Conservation (phyloP, 2,329 filamentous ascomycete species). For the Fusarium scirpi region DNA sequence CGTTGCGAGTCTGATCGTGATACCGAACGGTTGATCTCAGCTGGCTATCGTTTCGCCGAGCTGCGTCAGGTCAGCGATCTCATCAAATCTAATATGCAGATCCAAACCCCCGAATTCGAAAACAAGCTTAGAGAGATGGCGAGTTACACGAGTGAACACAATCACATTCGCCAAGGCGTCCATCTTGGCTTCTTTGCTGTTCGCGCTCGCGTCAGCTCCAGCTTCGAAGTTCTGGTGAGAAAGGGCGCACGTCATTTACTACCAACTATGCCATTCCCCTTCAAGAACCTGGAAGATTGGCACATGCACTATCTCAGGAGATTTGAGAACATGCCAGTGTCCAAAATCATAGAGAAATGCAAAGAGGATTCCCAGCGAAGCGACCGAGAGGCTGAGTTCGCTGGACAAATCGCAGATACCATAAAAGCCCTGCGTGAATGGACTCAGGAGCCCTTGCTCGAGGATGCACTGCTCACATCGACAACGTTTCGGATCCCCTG, state of each 20-base stretch:
- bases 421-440: slow-evolving; percentile 56
- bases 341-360: slow-evolving; percentile 48
- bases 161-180: slow-evolving; percentile 63
- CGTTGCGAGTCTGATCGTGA: slow-evolving; percentile 69
- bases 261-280: slow-evolving; percentile 67
- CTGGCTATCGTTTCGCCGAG: slow-evolving; percentile 83
- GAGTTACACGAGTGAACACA: slow-evolving; percentile 62
- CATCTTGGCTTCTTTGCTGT: slow-evolving; percentile 71
- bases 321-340: slow-evolving; percentile 60
- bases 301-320: slow-evolving; percentile 67
- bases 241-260: slow-evolving; percentile 69
- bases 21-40: slow-evolving; percentile 72
- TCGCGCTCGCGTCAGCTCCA: slow-evolving; percentile 63
- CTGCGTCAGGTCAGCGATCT: slow-evolving; percentile 74
- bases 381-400: slow-evolving; percentile 59
- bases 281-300: slow-evolving; percentile 64
- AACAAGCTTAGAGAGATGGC: slow-evolving; percentile 73
- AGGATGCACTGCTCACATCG: slow-evolving; percentile 60
- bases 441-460: slow-evolving; percentile 59
- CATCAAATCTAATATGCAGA: slow-evolving; percentile 80
- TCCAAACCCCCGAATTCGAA: slow-evolving; percentile 72
- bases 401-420: slow-evolving; percentile 57
- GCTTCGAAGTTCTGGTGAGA: slow-evolving; percentile 73
- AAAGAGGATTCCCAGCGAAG: slow-evolving; percentile 50
- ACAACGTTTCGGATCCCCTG: slow-evolving; percentile 59